Base-by-base conservation (phyloP, 2,329 filamentous ascomycete genomes). In the Magnaporthales sp. region DNA sequence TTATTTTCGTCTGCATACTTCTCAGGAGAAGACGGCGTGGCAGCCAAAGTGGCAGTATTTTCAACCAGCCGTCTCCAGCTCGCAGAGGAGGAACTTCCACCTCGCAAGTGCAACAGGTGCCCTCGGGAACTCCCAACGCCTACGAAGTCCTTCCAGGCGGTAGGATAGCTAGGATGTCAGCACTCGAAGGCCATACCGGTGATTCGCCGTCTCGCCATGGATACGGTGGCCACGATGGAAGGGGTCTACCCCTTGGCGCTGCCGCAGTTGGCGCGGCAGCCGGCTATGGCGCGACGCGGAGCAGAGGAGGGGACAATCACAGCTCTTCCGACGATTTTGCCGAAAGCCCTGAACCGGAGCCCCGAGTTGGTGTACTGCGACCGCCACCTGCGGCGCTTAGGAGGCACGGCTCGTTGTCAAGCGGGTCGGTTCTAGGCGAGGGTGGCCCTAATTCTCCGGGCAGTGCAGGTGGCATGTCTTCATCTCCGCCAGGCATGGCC, bases 141-240 rank as follows among this genome's bases (percentile, higher is more conserved):
- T 91, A 91, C 70, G 90, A 92, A 71, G 85, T 93, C 19, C 83
- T 96, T 11, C 91, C 93, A 6, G 93, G 93, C 60, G 93, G 92
- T 31, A 89, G 95, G 69, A 95, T 99, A 68, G 92, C 95, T 54
- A 89, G 95, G 67, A 98, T 99, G 95, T 93, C 94, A 54, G 95
- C 95, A 38, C 79, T 99, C 65, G 94, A 97, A 78, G 89, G 88
- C 5, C 86, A 89, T 66, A 86, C 87, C 0, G 86, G 84, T 67
- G 84, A 87, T 26, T 86, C 87, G 3, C 83, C 87, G 1, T 82
- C 82, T 2, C 81, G 81, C 32, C 84, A 84, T 67, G 83, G 78
- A 10, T 58, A 58, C 13, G 54, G 54, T n/a, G 54, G 54, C 22
- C 54, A 27, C 9, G 54, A 58, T 15, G 74, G 76, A 24, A 67